These are phyloP conservation scores for Carex myosuroides DNA, from an alignment of 176 grass and related monocot genomes.

Conservation along the genomic window DNA sequence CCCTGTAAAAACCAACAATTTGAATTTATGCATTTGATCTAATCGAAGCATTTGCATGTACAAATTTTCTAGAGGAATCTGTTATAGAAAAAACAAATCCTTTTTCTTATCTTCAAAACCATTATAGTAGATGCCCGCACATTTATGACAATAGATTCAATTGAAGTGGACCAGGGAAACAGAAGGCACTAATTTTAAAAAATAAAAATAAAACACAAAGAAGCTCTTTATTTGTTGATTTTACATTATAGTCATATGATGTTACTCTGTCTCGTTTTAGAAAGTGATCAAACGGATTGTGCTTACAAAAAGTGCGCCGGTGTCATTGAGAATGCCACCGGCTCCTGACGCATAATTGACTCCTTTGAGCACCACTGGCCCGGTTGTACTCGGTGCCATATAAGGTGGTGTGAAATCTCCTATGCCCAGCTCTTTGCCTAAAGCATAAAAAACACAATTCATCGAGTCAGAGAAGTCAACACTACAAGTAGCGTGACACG, in stretches of 20 bases:
- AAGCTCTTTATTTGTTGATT: not conserved
- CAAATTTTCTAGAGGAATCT: not conserved
- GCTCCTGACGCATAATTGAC: conserved; percentile 91
- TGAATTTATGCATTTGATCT: not conserved
- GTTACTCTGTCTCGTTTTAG: not conserved
- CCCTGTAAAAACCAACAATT: conserved; percentile 26
- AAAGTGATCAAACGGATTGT: not conserved
- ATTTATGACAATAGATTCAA: not conserved
- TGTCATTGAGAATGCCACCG: conserved; percentile 77
- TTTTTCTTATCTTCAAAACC: not conserved
- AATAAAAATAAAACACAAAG: too few species aligned
- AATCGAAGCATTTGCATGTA: not conserved
- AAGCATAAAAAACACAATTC: not conserved
- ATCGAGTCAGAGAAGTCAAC: not conserved
- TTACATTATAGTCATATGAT: not conserved
- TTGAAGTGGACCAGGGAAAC: not conserved
- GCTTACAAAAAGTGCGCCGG: conserved; percentile 71
- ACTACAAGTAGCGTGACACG: not conserved
- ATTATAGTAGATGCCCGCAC: not conserved
- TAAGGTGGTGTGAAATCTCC: conserved; percentile 50
- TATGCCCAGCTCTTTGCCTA: conserved; percentile 54
- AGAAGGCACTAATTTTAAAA: not conserved
- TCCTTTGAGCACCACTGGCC: conserved; percentile 41
- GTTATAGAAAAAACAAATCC: not conserved
- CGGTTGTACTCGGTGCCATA: conserved; percentile 49